Evolutionary conservation across 2,329 filamentous ascomycete genomes (phyloP), one percentile per base, ranked within the genome.

Genomic region (Colletotrichum karsti): DNA sequence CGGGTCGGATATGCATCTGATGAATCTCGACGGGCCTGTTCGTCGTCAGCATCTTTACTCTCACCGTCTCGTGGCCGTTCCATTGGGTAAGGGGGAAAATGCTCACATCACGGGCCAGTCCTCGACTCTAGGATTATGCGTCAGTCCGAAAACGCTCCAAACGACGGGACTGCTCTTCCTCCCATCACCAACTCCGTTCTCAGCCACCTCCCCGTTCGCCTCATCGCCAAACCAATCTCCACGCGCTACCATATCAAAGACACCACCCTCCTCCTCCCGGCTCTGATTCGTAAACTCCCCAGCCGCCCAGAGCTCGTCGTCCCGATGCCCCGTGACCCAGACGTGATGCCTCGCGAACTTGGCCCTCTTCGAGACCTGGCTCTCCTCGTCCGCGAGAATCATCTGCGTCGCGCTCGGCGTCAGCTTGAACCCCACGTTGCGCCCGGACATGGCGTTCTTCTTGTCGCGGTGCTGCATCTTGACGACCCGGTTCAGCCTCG

Each of bases 101-200:
- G n/a, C 83, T 81, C 72, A 85, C 83, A 85, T 85, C 9, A 85
- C 83, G 5, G 83, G 83, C 83, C 83, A 85, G 67, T 85, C 83
- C 70, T 85, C 83, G 5, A 84, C 80, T 5, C 83, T 74, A 1
- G 82, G 82, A 57, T 85, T 84, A 61, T 86, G 83, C 9, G 83
- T 85, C 51, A 85, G 72, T 5, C 83, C 82, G 69, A 84, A 85
- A 3, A 83, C 82, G n/a, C 77, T 80, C 84, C 84, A 86, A 0
- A 87, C 65, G 3, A 84, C 77, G 0, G 77, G 79, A 37, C 73
- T 75, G 53, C 77, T 79, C 68, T 72, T 73, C 39, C 72, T 67
- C 26, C 67, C 44, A 4, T 26, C 44, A 0, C 15, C 28, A 22
- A 26, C 35, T 20, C 70, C 69, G 1, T 44, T n/a, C 48, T 64